Evolutionary conservation across 2,329 filamentous ascomycete genomes (phyloP), one percentile per base, ranked within the genome.

Genomic region (Gnomoniopsis smithogilvyi): DNA sequence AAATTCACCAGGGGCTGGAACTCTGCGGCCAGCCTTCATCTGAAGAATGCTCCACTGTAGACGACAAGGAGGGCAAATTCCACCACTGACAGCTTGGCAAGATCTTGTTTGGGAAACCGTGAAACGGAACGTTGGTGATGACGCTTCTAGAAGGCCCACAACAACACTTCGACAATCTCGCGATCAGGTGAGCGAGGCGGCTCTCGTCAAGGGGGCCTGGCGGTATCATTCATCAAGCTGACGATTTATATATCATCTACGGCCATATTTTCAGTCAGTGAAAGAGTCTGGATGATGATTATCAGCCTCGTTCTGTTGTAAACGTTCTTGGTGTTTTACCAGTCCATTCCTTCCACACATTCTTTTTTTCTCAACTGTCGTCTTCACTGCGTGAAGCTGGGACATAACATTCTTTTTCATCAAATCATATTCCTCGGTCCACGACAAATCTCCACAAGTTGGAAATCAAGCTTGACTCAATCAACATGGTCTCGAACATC

Each of bases 341-440:
- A 55, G 53, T 47, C 36, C 54, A 45, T 7, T 56, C 54, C 51
- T 56, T 56, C 33, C 30, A 47, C 30, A 14, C 43, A 14, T 48
- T 11, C n/a, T 47, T 15, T 50, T 43, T 36, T 56, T 56, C 30
- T 41, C 8, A 12, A 3, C 21, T 12, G 46, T 56, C 17, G 26
- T 43, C 54, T 56, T 56, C 54, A 56, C 54, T 56, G 54, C 17
- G 54, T 56, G 54, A 51, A 50, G 54, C 54, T 43, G 34, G 24
- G 54, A 51, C 54, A 48, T 48, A 36, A n/a, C 41, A 38, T 45
- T 21, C 15, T 10, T 56, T 7, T 30, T 30, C 36, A 43, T 50
- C 22, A 26, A 50, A 22, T 46, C 17, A 38, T 11, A n/a, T 43
- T 19, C 21, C 26, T 11, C 36, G 3, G 8, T 34, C 26, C 33